These are phyloP conservation scores for Jaapia argillacea DNA, from an alignment of 768 basidiomycete species.

Conservation along the genomic window DNA sequence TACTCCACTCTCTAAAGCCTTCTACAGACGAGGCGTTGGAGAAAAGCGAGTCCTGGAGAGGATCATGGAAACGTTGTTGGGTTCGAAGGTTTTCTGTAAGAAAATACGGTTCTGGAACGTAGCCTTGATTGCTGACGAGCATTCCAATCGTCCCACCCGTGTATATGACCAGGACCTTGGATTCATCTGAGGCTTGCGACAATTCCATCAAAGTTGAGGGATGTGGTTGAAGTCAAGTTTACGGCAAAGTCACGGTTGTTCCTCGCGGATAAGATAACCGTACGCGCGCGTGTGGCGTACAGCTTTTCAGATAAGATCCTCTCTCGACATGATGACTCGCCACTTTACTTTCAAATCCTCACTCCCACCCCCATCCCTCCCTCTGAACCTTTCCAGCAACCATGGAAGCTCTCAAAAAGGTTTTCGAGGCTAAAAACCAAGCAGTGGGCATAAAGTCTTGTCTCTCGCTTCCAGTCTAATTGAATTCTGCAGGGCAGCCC, in stretches of 20 bases:
- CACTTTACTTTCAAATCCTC: too few relatives aligned
- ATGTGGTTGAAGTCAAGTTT: not conserved
- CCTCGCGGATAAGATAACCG: not conserved
- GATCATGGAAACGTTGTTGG: conserved; percentile 89
- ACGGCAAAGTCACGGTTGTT: not conserved
- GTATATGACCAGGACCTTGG: conserved; percentile 80
- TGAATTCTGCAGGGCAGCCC: conserved; percentile 36
- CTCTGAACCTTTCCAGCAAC: conserved; percentile 7
- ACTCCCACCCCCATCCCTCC: conserved; percentile 7
- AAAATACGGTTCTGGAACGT: conserved; percentile 82
- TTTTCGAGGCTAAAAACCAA: conserved; percentile 56
- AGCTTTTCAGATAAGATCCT: not conserved
- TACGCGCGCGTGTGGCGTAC: not conserved
- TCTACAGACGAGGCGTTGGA: conserved; percentile 72
- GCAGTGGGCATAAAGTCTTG: too few relatives aligned
- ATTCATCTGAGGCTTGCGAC: conserved; percentile 48
- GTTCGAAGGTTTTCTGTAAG: conserved; percentile 75
- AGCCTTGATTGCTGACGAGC: conserved; percentile 68
- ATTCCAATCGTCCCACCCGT: conserved; percentile 90
- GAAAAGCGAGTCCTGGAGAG: conserved; percentile 76
- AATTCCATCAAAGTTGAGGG: conserved; percentile 33
- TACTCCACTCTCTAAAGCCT: conserved; percentile 72
- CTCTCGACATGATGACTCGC: too few relatives aligned
- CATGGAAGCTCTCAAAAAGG: conserved; percentile 66
- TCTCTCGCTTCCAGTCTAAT: conserved; percentile 1